Conservation (phyloP, 2,329 filamentous ascomycete genomes). For the Calonectria multiphialidica region DNA sequence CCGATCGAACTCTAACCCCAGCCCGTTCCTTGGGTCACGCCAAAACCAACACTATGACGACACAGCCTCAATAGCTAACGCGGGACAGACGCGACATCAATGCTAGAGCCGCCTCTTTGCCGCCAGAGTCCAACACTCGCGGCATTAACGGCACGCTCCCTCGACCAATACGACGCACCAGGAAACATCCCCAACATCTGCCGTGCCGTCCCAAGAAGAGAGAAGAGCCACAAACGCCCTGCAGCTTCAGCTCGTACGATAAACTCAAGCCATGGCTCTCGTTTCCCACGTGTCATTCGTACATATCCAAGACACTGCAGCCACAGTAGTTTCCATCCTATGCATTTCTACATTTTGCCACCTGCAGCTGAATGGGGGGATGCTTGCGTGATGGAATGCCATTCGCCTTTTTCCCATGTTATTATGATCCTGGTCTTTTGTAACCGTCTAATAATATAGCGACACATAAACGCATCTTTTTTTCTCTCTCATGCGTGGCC, state of each 20-base stretch:
- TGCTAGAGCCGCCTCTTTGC: not conserved
- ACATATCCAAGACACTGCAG: too few relatives aligned
- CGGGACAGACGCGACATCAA: not conserved
- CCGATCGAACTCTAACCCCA: slow-evolving; percentile 5
- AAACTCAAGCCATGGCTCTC: not conserved
- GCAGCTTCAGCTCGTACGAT: not conserved
- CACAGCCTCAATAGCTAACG: not conserved
- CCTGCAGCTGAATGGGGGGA: too few relatives aligned
- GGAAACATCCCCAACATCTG: not conserved
- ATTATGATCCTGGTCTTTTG: too few relatives aligned
- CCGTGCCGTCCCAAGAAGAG: not conserved
- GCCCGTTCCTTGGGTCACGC: not conserved
- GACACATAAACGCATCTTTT: not conserved
- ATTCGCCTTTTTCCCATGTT: too few relatives aligned
- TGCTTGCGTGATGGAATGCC: too few relatives aligned
- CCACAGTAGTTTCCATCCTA: not conserved
- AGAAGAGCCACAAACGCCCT: not conserved
- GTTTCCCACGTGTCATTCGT: not conserved
- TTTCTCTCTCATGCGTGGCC: not conserved
- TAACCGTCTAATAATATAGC: too few relatives aligned
- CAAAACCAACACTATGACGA: not conserved
- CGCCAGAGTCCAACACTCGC: not conserved
- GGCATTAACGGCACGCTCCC: not conserved
- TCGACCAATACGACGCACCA: not conserved
- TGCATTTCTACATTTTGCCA: too few relatives aligned